Evolutionary conservation across 2,329 filamentous ascomycete genomes (phyloP).

Genomic region (Colletotrichum sp.): DNA sequence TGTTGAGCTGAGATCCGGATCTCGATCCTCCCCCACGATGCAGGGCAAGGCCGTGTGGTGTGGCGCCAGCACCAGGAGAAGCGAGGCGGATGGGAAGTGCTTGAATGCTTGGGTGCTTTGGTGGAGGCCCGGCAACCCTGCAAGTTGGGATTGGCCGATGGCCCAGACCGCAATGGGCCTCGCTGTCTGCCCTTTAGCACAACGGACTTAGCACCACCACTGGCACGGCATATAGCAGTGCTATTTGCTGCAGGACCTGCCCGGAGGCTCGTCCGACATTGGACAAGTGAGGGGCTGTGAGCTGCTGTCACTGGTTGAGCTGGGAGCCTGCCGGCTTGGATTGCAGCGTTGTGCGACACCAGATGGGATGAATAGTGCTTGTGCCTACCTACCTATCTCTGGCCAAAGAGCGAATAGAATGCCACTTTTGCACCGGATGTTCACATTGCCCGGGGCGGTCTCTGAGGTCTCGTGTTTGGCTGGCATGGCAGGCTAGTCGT

Average conservation of each 20-base stretch:
- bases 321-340: neutral
- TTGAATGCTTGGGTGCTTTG: neutral
- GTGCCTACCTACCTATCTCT: neutral
- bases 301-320: neutral
- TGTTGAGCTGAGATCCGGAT: neutral
- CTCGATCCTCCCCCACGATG: constrained; percentile 15
- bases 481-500: neutral
- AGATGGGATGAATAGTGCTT: neutral
- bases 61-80: constrained; percentile 1
- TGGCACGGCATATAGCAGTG: neutral
- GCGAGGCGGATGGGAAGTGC: neutral
- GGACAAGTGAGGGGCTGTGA: neutral
- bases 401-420: neutral
- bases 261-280: neutral
- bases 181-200: neutral
- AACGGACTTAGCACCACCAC: neutral
- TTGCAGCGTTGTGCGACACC: neutral
- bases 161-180: neutral
- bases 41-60: neutral
- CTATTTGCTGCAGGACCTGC: neutral
- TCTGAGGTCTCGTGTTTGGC: neutral
- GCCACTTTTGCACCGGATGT: neutral
- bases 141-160: neutral
- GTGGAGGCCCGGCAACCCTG: neutral
- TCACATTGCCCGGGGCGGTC: neutral